Evolutionary conservation across 129 eudicot species (phyloP), one percentile per base, ranked within the genome.

Genomic region (Flaveria ramosissima): DNA sequence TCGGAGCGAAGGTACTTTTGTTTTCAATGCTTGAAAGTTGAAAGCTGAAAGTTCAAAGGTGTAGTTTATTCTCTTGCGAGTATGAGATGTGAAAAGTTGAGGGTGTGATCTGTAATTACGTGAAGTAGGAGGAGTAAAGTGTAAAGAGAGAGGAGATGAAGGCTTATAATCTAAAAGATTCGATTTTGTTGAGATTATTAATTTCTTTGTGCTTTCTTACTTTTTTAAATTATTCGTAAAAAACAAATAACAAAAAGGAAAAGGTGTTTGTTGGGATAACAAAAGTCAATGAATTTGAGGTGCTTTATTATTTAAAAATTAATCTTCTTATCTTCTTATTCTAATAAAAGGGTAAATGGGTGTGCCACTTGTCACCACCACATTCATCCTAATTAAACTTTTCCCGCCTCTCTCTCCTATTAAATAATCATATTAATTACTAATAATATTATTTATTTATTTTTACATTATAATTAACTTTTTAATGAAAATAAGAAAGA

Each of bases 41-140:
- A 57, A 71, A 71, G 75, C 15, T 71, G 41, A 0, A 36, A 5
- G 41, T 7, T 36, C 41, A 36, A 36, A 36, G 41, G 8, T 36
- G 62, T 32, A 24, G 26, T 32, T 12, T 20, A 17, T 55, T 73
- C 59, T 45, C 14, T 24, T 43, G 70, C 59, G 23, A 19, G 56
- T 53, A 16, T 7, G 66, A 60, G 41, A 10, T 62, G 42, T 62
- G 16, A 62, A 14, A 62, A 12, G 4, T 30, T 63, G 39, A 66
- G 68, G 83, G 74, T 55, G 75, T 73, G 57, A 42, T 80, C 9
- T 80, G 84, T 73, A 73, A 73, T 73, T 74, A 73, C 6, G 39
- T 42, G 17, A 80, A 74, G 53, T 73, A 42, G 75, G 74, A 56
- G 84, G 79, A 9, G 12, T 66, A 57, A 73, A 67, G 60, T 80